Evolutionary conservation across 1,284 basidiomycete species (phyloP).

Genomic region (Ganoderma resinaceum): DNA sequence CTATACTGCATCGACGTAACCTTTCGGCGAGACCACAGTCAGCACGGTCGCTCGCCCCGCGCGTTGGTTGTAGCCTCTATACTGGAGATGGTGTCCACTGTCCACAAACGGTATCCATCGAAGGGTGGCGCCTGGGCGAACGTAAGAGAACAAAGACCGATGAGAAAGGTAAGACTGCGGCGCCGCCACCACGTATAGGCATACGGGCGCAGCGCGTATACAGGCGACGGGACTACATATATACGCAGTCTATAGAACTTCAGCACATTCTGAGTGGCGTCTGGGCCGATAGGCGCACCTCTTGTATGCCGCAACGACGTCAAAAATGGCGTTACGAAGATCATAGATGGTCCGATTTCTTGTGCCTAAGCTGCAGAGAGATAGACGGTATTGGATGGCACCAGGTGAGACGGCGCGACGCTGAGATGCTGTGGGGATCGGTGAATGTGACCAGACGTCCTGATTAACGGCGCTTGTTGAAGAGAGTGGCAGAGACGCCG

Average conservation of each 20-base stretch:
- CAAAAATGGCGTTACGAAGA: not conserved
- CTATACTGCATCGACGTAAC: not conserved
- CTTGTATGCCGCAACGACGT: not conserved
- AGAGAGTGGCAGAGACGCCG: too few species aligned
- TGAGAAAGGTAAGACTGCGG: not conserved
- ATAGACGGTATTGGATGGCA: not conserved
- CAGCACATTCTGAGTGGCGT: not conserved
- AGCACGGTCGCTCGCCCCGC: not conserved
- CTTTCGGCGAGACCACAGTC: not conserved
- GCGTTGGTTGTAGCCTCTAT: not conserved
- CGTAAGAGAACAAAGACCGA: not conserved
- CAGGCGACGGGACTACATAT: not conserved
- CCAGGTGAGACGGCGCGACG: not conserved
- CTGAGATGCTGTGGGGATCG: not conserved
- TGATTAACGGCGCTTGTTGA: too few species aligned
- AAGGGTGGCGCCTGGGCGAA: not conserved
- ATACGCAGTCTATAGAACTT: not conserved
- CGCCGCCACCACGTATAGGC: not conserved
- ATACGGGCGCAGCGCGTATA: not conserved
- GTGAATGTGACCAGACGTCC: not conserved
- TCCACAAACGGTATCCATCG: not conserved
- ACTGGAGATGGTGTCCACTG: too few species aligned
- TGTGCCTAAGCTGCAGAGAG: not conserved
- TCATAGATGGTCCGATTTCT: not conserved
- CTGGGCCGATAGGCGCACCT: not conserved